Percentiles rank a stretch among this genome's conserved stretches.
Conservation (phyloP, 2,329 filamentous ascomycete species). For the Nemania diffusa region DNA sequence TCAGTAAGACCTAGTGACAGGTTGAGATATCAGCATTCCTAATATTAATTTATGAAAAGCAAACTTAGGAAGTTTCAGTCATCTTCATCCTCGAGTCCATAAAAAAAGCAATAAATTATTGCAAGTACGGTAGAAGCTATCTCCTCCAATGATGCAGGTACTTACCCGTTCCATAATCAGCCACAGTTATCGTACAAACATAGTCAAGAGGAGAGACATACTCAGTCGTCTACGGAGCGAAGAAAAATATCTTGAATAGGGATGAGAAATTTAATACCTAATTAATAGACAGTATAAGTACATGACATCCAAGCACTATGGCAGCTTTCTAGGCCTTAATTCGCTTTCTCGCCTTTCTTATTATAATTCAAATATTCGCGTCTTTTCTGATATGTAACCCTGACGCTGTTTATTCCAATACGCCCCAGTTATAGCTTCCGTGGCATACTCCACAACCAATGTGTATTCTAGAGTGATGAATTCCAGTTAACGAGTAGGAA, state of each 20-base stretch:
- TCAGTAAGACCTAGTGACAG: background rate
- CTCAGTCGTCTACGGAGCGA: background rate
- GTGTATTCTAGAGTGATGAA: background rate
- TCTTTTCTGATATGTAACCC: too few relatives aligned
- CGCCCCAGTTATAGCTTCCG: background rate
- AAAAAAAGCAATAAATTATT: background rate
- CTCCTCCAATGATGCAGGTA: slow-evolving; percentile 23
- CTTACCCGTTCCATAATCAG: slow-evolving; percentile 21
- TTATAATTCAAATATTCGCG: background rate
- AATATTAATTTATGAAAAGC: background rate
- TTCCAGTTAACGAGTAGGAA: background rate
- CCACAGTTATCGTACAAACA: slow-evolving; percentile 18
- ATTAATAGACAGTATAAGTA: background rate
- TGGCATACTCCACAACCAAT: background rate
- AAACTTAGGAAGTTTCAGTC: background rate
- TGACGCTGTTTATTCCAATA: too few relatives aligned
- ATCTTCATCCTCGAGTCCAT: background rate
- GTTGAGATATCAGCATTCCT: background rate
- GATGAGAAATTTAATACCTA: background rate
- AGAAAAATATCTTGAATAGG: background rate
- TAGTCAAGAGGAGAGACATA: slow-evolving; percentile 3
- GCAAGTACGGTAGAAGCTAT: slow-evolving; percentile 1
- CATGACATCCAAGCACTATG: background rate
- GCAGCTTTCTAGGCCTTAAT: background rate
- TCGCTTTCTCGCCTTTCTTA: background rate